phyloP scores from a whole-genome alignment of 345 rosid species.

The Gossypium stocksii region DNA sequence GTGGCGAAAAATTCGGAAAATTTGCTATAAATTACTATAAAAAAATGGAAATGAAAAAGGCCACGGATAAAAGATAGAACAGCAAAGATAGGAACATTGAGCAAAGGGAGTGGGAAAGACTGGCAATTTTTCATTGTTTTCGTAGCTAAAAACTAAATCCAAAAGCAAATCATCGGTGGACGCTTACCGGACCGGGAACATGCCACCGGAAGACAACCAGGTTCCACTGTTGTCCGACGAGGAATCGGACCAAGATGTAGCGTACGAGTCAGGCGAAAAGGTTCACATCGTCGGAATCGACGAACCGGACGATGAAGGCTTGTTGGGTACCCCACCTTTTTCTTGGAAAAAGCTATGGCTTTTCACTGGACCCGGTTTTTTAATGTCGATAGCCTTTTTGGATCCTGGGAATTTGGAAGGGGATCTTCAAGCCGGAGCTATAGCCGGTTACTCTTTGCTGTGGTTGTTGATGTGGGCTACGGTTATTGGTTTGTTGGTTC shows the following conservation, averaged over 20 bases:
- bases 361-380: slow-evolving; percentile 89
- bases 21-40: background rate
- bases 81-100: background rate
- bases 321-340: slow-evolving; percentile 48
- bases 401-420: slow-evolving; percentile 98
- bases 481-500: slow-evolving; percentile 90
- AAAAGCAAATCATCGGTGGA: background rate
- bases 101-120: background rate
- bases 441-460: slow-evolving; percentile 85
- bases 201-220: slow-evolving; percentile 20
- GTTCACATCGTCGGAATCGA: slow-evolving; percentile 55
- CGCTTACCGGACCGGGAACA: background rate
- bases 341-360: slow-evolving; percentile 95
- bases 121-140: background rate
- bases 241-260: slow-evolving; percentile 34
- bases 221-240: slow-evolving; percentile 32
- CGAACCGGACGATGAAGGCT: slow-evolving; percentile 28
- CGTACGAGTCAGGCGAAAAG: slow-evolving; percentile 65
- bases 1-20: background rate
- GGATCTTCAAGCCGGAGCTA: slow-evolving; percentile 92
- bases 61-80: background rate
- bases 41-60: background rate
- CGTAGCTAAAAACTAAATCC: background rate
- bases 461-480: slow-evolving; percentile 97
- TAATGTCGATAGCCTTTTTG: slow-evolving; percentile 90